These are phyloP conservation scores for Penicillium sp. DNA, from an alignment of 2,329 filamentous ascomycete species.

Conservation along the genomic window DNA sequence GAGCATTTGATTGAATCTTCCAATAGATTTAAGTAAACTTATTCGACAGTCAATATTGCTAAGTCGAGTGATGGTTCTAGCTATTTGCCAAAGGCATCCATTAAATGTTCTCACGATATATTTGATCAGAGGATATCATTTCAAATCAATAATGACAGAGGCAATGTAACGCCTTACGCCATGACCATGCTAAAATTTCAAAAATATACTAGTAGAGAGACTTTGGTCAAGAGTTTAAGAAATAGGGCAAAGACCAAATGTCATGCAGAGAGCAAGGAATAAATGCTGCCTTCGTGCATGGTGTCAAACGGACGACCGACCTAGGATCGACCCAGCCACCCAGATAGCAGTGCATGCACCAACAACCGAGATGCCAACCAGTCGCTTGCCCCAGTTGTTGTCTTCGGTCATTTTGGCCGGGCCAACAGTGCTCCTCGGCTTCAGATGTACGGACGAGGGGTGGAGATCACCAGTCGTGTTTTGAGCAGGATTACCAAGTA, in stretches of 20 bases:
- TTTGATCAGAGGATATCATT: neutral
- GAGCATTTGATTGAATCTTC: too few relatives aligned
- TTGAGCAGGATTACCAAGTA: conserved; percentile 24
- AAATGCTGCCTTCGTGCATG: neutral
- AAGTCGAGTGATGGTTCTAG: too few relatives aligned
- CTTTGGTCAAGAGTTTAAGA: neutral
- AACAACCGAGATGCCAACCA: conserved; percentile 37
- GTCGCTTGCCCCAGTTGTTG: conserved; percentile 61
- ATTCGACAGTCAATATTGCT: too few relatives aligned
- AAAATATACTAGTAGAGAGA: neutral
- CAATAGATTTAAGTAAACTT: too few relatives aligned
- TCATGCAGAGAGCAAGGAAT: neutral
- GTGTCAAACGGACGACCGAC: conserved; percentile 20
- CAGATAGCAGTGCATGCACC: conserved; percentile 38
- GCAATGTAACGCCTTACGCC: conserved; percentile 15
- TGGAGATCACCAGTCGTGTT: conserved; percentile 10
- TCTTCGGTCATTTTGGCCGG: conserved; percentile 63
- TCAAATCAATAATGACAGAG: conserved; percentile 1
- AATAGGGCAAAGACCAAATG: neutral
- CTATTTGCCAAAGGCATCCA: too few relatives aligned
- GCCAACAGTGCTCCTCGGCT: conserved; percentile 43
- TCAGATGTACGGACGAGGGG: conserved; percentile 22
- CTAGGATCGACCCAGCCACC: conserved; percentile 38
- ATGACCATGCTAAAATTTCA: conserved; percentile 13
- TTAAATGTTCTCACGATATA: neutral